Base-by-base conservation (phyloP, 192 early-diverging fungal species). In the Coemansia sp. region DNA sequence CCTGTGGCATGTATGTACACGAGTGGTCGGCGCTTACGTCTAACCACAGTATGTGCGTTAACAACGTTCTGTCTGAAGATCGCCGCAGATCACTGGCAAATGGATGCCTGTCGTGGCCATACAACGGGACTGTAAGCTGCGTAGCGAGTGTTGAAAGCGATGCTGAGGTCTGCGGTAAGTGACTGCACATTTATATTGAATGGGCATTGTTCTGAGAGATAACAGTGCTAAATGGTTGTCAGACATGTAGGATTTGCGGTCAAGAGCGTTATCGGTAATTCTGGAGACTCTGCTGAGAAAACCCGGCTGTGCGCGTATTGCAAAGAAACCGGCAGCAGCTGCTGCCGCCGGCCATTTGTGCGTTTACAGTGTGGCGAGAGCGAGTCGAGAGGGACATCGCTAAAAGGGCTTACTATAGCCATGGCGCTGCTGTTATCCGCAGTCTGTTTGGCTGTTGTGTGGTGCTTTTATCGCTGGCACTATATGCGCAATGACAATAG, bases 111-210 rank as follows among this genome's bases (percentile, higher is more conserved):
- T 11, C 37, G 8, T 67, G 65, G 71, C 71, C 71, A 3, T 73
- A 73, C 47, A 68, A 73, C 26, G 71, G 71, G 17, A 52, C 61
- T 7, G 21, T 36, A 17, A 26, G 26, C 11, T 73, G 71, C 23
- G 36, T 73, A 9, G 53, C 65, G 1, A 67, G 66, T 55, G 26
- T 68, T 11, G 66, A 65, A 21, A 74, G 59, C 66, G 46, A 24
- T 12, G 62, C 59, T 26, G 72, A 68, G 58, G 17, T 74, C 18
- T 74, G 66, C 31, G 72, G 72, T 64, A 70, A 49, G 61, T 63
- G 28, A 31, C 28, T 6, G 28, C 28, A 31, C 6, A 31, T 6
- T 31, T 31, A 6, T 31, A 31, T 31, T 6, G 28, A 0, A 31
- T 31, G 28, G 6, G 28, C 28, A 6, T 31, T 6, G 28, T 31